These are phyloP conservation scores for Volvox carteri DNA, from an alignment of 163 green algal genomes.

Conservation along the genomic window DNA sequence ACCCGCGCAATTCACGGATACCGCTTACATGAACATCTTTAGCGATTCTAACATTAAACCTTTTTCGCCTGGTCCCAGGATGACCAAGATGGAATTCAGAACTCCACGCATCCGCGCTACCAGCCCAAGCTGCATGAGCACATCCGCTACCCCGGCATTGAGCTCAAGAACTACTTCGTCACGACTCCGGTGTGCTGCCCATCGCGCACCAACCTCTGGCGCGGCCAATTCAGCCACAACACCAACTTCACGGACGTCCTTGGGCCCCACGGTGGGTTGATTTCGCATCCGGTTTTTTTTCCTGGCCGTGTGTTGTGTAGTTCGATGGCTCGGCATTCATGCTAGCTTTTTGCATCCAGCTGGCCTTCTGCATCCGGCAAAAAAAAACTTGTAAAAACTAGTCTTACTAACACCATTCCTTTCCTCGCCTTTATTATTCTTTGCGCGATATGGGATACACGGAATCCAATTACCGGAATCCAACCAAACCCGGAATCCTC, in stretches of 20 bases:
- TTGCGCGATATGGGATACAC: too few relatives aligned
- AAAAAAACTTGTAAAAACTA: too few relatives aligned
- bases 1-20: too few relatives aligned
- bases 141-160: conserved; percentile 37
- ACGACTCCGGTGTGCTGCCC: conserved; percentile 56
- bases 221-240: conserved; percentile 57
- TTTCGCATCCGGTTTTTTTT: too few relatives aligned
- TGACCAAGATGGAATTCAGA: conserved; percentile 51
- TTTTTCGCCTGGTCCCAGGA: background rate
- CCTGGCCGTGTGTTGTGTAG: too few relatives aligned
- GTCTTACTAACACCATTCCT: too few relatives aligned
- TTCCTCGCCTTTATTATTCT: too few relatives aligned
- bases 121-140: conserved; percentile 53
- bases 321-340: too few relatives aligned
- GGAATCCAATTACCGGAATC: too few relatives aligned
- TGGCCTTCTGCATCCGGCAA: too few relatives aligned
- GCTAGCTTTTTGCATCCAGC: too few relatives aligned
- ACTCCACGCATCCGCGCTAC: conserved; percentile 44
- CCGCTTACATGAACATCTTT: background rate
- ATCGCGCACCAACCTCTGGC: conserved; percentile 52
- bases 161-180: conserved; percentile 53
- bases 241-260: conserved; percentile 56
- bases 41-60: background rate
- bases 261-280: conserved; percentile 15
- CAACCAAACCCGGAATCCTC: too few relatives aligned